These are phyloP conservation scores for Citrus glauca DNA, from an alignment of 345 rosid species.

Conservation along the genomic window DNA sequence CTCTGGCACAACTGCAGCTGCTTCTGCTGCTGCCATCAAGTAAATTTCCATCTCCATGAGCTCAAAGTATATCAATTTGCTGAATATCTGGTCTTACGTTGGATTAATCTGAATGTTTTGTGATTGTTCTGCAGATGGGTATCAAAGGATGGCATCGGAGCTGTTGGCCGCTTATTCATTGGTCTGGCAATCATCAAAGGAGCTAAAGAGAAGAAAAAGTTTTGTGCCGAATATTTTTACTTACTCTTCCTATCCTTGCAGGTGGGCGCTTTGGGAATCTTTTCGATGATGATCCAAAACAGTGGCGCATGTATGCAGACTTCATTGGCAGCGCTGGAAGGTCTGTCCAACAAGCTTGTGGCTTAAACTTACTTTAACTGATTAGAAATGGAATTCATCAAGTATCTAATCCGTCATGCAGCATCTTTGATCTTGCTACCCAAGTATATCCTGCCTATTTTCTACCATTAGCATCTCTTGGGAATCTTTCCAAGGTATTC, in stretches of 20 bases:
- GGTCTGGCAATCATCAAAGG: conserved; percentile 46
- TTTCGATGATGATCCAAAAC: conserved; percentile 96
- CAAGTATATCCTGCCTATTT: conserved; percentile 90
- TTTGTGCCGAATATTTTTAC: conserved; percentile 3
- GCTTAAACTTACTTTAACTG: conserved; percentile 12
- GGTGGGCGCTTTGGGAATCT: conserved; percentile 93
- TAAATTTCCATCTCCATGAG: conserved; percentile 17
- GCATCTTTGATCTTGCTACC: conserved; percentile 89
- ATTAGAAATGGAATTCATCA: background rate
- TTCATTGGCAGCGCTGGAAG: conserved; percentile 98
- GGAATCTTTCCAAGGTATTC: conserved; percentile 93
- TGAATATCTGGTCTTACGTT: conserved; percentile 10
- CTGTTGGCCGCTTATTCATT: conserved; percentile 87
- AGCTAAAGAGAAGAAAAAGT: conserved; percentile 9
- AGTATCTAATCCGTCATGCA: conserved; percentile 33
- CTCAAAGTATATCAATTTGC: background rate
- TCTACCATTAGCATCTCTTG: conserved; percentile 84
- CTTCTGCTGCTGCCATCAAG: conserved; percentile 98
- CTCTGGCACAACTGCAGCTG: conserved; percentile 80
- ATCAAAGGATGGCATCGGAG: conserved; percentile 96
- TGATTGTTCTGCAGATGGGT: conserved; percentile 81
- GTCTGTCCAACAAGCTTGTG: conserved; percentile 28
- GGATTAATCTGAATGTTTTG: conserved; percentile 15
- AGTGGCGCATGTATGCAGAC: conserved; percentile 99
- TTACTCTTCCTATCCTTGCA: conserved; percentile 31